Evolutionary conservation across 75 land plant genomes (phyloP).

Genomic region (Cryptomeria japonica): DNA sequence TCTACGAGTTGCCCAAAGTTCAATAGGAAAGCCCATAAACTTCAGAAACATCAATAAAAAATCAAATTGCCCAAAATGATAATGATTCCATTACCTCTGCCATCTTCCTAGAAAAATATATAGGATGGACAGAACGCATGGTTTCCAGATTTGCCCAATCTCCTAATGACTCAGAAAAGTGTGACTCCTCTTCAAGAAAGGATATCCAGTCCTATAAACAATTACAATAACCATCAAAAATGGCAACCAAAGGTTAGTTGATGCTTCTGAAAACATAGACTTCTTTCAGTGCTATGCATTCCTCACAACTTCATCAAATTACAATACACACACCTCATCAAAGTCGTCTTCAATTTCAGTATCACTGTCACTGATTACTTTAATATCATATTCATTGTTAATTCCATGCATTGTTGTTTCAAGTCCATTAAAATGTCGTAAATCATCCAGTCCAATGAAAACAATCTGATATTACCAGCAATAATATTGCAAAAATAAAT

Average conservation of each 20-base stretch:
- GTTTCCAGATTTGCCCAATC: slow-evolving; percentile 88
- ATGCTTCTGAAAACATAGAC: neutral
- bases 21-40: neutral
- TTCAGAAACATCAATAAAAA: neutral
- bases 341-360: slow-evolving; percentile 56
- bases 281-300: neutral
- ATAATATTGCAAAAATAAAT: neutral
- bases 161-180: slow-evolving; percentile 46
- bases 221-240: neutral
- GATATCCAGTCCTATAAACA: slow-evolving; percentile 44
- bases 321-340: slow-evolving; percentile 17
- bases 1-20: neutral
- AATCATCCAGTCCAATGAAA: slow-evolving; percentile 68
- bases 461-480: slow-evolving; percentile 58
- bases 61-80: neutral
- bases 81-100: slow-evolving; percentile 51
- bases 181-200: slow-evolving; percentile 37
- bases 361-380: slow-evolving; percentile 55
- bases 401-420: slow-evolving; percentile 35
- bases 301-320: slow-evolving; percentile 4
- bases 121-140: slow-evolving; percentile 74
- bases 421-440: slow-evolving; percentile 46
- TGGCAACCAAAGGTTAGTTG: neutral
- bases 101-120: slow-evolving; percentile 77
- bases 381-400: slow-evolving; percentile 47